A percentile compares a stretch with the other conserved stretches of the same genome.
These are phyloP conservation scores for Phylloporus gajari DNA, from an alignment of 1,284 basidiomycete species.

Conservation along the genomic window DNA sequence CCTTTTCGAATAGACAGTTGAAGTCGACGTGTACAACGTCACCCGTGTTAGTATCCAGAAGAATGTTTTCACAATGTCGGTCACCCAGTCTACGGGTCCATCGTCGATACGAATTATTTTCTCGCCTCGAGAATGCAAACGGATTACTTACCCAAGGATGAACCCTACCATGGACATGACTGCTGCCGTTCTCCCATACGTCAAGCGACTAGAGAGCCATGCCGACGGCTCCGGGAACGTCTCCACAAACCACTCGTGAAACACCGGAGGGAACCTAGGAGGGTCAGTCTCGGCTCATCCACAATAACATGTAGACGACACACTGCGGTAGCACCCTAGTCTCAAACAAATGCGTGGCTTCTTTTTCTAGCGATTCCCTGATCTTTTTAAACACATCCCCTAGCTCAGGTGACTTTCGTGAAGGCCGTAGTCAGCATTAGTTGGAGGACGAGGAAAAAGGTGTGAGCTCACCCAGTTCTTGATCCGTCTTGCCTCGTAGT, in stretches of 20 bases:
- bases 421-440: slow-evolving; percentile 10
- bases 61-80: slow-evolving; percentile 96
- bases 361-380: slow-evolving; percentile 60
- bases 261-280: slow-evolving; percentile 82
- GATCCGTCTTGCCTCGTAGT: slow-evolving; percentile 76
- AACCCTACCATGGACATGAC: slow-evolving; percentile 99
- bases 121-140: neutral
- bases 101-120: neutral
- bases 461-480: slow-evolving; percentile 67
- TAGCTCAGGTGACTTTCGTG: slow-evolving; percentile 61
- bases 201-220: slow-evolving; percentile 90
- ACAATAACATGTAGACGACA: slow-evolving; percentile 30
- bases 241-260: slow-evolving; percentile 98
- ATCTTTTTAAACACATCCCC: slow-evolving; percentile 65
- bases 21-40: slow-evolving; percentile 98
- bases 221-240: slow-evolving; percentile 97
- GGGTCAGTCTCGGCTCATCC: slow-evolving; percentile 30
- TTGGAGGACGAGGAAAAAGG: neutral
- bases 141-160: slow-evolving; percentile 80
- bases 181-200: slow-evolving; percentile 90
- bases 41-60: slow-evolving; percentile 89
- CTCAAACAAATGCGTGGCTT: slow-evolving; percentile 70
- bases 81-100: slow-evolving; percentile 98
- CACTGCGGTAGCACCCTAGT: slow-evolving; percentile 70
- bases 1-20: slow-evolving; percentile 98